phyloP scores from a whole-genome alignment of 768 basidiomycete species.

The Suillus variegatus region DNA sequence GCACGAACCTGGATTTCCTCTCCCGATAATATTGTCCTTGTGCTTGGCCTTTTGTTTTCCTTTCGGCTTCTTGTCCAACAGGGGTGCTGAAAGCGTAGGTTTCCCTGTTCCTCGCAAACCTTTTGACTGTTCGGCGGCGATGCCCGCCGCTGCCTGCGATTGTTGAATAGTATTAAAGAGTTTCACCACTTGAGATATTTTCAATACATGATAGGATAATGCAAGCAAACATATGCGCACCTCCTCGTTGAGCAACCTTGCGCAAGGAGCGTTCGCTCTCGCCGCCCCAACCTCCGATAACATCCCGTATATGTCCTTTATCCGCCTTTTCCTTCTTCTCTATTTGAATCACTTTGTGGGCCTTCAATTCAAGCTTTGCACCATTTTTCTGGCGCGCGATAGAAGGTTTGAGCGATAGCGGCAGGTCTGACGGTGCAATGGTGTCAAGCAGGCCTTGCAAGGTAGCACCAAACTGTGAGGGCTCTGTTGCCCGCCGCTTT shows the following conservation, averaged over 20 bases:
- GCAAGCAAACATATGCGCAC: constrained; percentile 38
- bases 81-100: constrained; percentile 68
- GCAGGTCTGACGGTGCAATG: constrained; percentile 65
- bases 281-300: constrained; percentile 88
- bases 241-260: constrained; percentile 87
- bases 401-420: constrained; percentile 80
- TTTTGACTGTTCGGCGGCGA: constrained; percentile 59
- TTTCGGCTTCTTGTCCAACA: constrained; percentile 49
- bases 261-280: constrained; percentile 74
- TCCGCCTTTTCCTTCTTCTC: constrained; percentile 79
- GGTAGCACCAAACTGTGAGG: constrained; percentile 72
- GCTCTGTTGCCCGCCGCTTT: constrained; percentile 77
- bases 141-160: constrained; percentile 60
- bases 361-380: constrained; percentile 71
- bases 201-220: constrained; percentile 3
- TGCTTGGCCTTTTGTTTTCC: constrained; percentile 49
- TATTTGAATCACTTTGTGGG: constrained; percentile 67
- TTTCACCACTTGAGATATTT: constrained; percentile 57
- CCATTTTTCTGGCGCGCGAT: constrained; percentile 68
- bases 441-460: constrained; percentile 74
- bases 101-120: constrained; percentile 70
- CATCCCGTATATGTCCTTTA: constrained; percentile 62
- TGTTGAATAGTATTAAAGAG: constrained; percentile 87
- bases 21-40: constrained; percentile 54
- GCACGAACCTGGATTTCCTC: constrained; percentile 58